These are phyloP conservation scores for Rhododendron vialii DNA, from an alignment of 148 eudicot species.

Conservation along the genomic window DNA sequence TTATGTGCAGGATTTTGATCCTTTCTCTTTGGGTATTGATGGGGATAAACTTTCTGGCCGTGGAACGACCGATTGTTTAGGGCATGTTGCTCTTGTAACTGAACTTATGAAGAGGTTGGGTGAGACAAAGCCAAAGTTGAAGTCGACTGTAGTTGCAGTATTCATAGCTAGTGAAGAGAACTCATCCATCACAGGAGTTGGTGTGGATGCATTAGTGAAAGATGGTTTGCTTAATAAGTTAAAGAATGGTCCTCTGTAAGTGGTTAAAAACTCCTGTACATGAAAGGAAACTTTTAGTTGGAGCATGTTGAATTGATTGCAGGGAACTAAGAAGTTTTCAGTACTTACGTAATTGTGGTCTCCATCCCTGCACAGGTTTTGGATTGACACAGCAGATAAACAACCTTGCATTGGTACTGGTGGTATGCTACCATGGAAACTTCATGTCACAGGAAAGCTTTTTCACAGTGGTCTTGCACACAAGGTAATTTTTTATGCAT, in stretches of 20 bases:
- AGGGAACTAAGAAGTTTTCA: not conserved
- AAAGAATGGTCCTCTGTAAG: constrained; percentile 93
- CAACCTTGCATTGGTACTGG: constrained; percentile 99
- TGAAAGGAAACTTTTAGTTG: not conserved
- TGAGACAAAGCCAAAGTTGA: constrained; percentile 71
- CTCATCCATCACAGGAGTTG: constrained; percentile 87
- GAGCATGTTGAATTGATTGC: not conserved
- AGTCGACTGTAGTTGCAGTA: constrained; percentile 89
- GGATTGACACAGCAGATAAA: constrained; percentile 99
- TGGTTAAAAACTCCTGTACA: not conserved
- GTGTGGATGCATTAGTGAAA: constrained; percentile 87
- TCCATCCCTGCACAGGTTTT: constrained; percentile 46
- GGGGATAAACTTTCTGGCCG: constrained; percentile 93
- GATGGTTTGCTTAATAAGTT: constrained; percentile 74
- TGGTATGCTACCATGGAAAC: constrained; percentile 90
- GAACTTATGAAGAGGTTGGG: constrained; percentile 88
- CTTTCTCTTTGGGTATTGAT: constrained; percentile 80
- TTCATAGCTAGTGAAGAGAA: constrained; percentile 97
- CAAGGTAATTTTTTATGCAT: constrained; percentile 52
- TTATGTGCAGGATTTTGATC: constrained; percentile 78
- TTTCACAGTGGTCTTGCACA: constrained; percentile 96
- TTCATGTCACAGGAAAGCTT: constrained; percentile 79
- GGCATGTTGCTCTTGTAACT: constrained; percentile 92
- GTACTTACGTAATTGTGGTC: not conserved
- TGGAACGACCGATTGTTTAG: constrained; percentile 97